Percentiles rank a stretch among this genome's conserved stretches.
These are phyloP conservation scores for Fraxinus angustifolia DNA, from an alignment of 305 asterid genomes.

Conservation along the genomic window DNA sequence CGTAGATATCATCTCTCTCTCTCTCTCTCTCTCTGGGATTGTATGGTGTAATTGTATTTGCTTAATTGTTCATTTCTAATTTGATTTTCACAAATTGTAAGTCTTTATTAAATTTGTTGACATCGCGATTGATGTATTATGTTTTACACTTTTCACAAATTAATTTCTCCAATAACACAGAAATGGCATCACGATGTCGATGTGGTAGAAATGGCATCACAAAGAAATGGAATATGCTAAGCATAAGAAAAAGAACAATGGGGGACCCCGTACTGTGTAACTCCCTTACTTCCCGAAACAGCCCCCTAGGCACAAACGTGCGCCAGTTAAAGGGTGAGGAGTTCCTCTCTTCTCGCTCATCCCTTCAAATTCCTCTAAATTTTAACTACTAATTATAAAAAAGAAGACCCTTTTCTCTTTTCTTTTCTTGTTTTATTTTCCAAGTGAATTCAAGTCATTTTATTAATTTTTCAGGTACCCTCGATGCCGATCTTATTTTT, in stretches of 20 bases:
- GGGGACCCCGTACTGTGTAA: background rate
- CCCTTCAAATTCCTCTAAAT: conserved; percentile 26
- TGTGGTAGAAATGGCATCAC: background rate
- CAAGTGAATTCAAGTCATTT: conserved; percentile 4
- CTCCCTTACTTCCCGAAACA: background rate
- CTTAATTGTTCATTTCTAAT: too few relatives aligned
- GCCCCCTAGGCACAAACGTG: conserved; percentile 5
- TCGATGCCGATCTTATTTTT: background rate
- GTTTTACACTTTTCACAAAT: background rate
- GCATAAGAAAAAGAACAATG: background rate
- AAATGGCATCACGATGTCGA: conserved; percentile 7
- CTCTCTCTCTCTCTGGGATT: too few relatives aligned
- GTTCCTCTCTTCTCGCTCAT: conserved; percentile 28
- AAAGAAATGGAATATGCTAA: background rate
- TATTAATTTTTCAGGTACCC: conserved; percentile 30
- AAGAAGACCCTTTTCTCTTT: background rate
- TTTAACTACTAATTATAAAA: background rate
- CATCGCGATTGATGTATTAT: too few relatives aligned
- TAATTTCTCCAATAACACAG: background rate
- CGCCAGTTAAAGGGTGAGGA: background rate
- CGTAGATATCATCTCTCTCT: too few relatives aligned
- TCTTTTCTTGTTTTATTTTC: background rate
- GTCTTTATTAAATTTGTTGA: background rate
- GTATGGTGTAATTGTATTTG: too few relatives aligned
- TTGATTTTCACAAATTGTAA: too few relatives aligned